Base-by-base conservation (phyloP, 345 rosid species). In the Melastoma malabathricum region DNA sequence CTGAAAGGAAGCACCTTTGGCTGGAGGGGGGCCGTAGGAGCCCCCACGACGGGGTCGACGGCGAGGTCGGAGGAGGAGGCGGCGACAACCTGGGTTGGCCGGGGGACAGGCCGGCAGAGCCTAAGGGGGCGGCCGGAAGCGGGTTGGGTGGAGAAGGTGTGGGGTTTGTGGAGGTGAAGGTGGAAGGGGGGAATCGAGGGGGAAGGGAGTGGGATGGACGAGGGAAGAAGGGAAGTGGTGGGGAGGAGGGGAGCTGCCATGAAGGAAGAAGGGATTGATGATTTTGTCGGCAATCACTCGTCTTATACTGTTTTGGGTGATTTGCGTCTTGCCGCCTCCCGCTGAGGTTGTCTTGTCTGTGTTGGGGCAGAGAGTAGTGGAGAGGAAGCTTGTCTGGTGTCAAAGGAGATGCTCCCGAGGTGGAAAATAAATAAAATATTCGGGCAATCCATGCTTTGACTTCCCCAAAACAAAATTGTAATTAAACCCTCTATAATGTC, bases 1-100 rank as follows among this genome's bases (percentile, higher is more conserved):
- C 98, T 76, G 59, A 84, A 92, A 52, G 95, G 98, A 68, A 83
- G 62, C 7, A 76, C 57, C 72, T 66, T 87, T 2, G 75, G 43
- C 5, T 80, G 48, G 50, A 68, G 72, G 34, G 56, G 43, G 39
- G 86, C 7, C 14, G 4, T 51, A 14, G 64, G 38, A 44, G 77
- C 47, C 22, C 90, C 48, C 43, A 67, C 80, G 29, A 68, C 72
- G 16, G 70, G 74, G 29, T 61, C 69, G 39, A 81, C 58, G 12
- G 83, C 68, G 56, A 83, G 58, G 23, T 78, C 44, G 31, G 76
- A 69, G 6, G 73, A 64, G 8, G 76, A 69, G 6, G 73, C 64
- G 8, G 67, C 65, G 46, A 66, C 56, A 18, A 61, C 64, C 4
- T 81, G 63, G 51, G 61, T 47, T 48, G 48, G 13, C 8, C 20